phyloP scores from a whole-genome alignment of 768 basidiomycete species.

The Leccinum subtestaceum region DNA sequence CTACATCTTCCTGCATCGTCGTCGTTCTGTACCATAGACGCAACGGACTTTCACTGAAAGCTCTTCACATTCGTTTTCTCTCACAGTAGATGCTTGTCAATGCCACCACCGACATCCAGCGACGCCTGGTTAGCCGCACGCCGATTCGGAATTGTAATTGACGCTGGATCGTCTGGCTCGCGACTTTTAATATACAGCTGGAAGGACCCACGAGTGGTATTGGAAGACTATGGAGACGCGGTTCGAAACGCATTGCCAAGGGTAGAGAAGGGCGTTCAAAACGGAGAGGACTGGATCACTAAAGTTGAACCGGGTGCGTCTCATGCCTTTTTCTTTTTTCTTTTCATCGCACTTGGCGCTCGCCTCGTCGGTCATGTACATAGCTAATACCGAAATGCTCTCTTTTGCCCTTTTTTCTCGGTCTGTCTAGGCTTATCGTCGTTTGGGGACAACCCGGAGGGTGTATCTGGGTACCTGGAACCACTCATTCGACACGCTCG shows the following conservation, averaged over 20 bases:
- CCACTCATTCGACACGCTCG: slow-evolving; percentile 85
- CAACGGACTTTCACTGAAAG: slow-evolving; percentile 20
- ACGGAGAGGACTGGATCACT: slow-evolving; percentile 80
- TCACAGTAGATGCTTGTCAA: slow-evolving; percentile 36
- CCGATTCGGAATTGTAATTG: slow-evolving; percentile 92
- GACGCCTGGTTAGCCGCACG: slow-evolving; percentile 78
- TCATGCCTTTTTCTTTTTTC: not conserved
- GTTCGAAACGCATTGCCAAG: slow-evolving; percentile 63
- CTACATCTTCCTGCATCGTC: not conserved
- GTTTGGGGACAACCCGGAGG: slow-evolving; percentile 65
- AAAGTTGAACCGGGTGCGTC: slow-evolving; percentile 92
- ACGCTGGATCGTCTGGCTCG: slow-evolving; percentile 97
- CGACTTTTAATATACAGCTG: slow-evolving; percentile 89
- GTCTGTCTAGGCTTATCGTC: slow-evolving; percentile 74
- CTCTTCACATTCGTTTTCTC: slow-evolving; percentile 23
- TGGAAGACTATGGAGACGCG: slow-evolving; percentile 48
- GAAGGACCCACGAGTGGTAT: slow-evolving; percentile 71
- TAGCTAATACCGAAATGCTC: not conserved
- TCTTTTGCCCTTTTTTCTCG: not conserved
- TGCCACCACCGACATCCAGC: slow-evolving; percentile 72
- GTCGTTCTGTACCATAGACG: slow-evolving; percentile 11
- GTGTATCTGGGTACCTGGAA: slow-evolving; percentile 70
- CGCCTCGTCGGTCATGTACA: not conserved
- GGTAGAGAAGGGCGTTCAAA: slow-evolving; percentile 87
- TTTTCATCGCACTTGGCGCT: not conserved